These are phyloP conservation scores for Scedosporium apiospermum DNA, from an alignment of 2,329 filamentous ascomycete species.

Conservation along the genomic window DNA sequence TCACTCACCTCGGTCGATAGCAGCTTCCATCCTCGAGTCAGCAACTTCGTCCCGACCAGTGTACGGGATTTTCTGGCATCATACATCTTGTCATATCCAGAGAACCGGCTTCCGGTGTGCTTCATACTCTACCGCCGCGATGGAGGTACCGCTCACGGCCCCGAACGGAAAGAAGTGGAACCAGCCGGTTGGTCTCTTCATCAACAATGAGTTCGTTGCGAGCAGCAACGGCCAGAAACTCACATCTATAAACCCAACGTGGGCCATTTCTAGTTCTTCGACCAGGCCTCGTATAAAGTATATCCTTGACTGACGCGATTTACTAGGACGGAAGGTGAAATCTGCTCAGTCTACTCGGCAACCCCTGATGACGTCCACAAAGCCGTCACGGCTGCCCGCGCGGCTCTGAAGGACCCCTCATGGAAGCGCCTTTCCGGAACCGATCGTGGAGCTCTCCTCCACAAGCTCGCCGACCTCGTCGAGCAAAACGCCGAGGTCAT, in stretches of 20 bases:
- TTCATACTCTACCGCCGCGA: not conserved
- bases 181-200: conserved; percentile 71
- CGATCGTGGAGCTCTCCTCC: conserved; percentile 59
- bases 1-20: not conserved
- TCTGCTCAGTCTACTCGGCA: conserved; percentile 62
- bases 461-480: conserved; percentile 60
- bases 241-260: conserved; percentile 61
- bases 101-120: not conserved
- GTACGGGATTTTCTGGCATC: not conserved
- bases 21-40: not conserved
- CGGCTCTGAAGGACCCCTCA: conserved; percentile 54
- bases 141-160: conserved; percentile 53
- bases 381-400: conserved; percentile 60
- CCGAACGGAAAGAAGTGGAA: conserved; percentile 66
- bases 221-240: conserved; percentile 57
- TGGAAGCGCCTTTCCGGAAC: conserved; percentile 62
- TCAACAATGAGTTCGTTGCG: conserved; percentile 71
- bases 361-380: conserved; percentile 56
- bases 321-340: conserved; percentile 49
- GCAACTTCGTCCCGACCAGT: not conserved
- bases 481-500: conserved; percentile 47
- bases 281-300: not conserved
- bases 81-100: not conserved
- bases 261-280: conserved; percentile 8
- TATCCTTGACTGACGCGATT: not conserved